Evolutionary conservation across 2,329 filamentous ascomycete species (phyloP), one percentile per base, ranked within the genome.

Genomic region (Pseudogymnoascus sp.): DNA sequence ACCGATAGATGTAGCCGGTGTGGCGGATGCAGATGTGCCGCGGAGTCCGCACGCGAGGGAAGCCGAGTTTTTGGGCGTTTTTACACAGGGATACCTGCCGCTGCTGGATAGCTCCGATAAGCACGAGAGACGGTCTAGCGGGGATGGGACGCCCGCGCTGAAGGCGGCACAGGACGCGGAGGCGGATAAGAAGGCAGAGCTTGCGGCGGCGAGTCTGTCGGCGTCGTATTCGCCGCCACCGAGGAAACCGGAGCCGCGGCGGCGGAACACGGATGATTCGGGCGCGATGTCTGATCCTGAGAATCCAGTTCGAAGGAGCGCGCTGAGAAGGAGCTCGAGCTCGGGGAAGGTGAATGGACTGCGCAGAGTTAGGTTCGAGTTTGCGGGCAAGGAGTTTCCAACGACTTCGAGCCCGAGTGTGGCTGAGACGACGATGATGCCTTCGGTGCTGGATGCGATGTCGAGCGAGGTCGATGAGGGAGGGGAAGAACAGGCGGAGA

Each of bases 301-400:
- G 72, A 78, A 75, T 21, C 78, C 77, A 67, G 72, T 73, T 38
- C 78, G 79, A 56, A 77, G 83, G 66, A 86, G 85, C 68, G 84
- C 83, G 53, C 72, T 87, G 63, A 80, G 84, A 63, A 78, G 83
- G 59, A 80, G 81, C 1, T 83, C 79, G 68, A 77, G 75, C 33
- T 78, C 80, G 25, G 80, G 77, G 60, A 78, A 79, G 62, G 75
- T 74, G 5, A 76, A 77, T 47, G 85, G 83, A 68, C 83, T 82
- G n/a, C 79, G 84, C 31, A 79, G 83, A 64, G 85, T 87, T 63
- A 83, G 85, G 59, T 87, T 87, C 66, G 80, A 85, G 38, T 80
- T 87, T 53, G 79, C 80, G 70, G 84, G 84, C 62, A 76, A 79
- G 66, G 83, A 87, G 69, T 82, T 88, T 37, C 74, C 85, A 63